Evolutionary conservation across 495 filamentous ascomycete species (phyloP).

Genomic region (Penicillium lividum): DNA sequence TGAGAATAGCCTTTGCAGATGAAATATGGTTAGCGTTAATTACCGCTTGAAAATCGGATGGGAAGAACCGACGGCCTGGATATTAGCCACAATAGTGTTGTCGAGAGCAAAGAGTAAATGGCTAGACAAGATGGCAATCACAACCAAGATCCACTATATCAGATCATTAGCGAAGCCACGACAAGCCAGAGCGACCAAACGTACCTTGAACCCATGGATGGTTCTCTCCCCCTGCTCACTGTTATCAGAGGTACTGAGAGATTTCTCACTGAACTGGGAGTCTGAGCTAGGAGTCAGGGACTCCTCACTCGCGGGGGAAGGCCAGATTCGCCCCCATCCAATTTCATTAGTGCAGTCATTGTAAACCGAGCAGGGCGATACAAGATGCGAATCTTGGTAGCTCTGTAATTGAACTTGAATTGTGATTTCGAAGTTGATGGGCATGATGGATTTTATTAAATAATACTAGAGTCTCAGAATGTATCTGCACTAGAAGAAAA

Average conservation of each 20-base stretch:
- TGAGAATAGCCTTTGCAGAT: neutral
- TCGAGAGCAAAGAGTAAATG: slow-evolving; percentile 57
- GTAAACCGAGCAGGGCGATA: neutral
- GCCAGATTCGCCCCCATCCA: neutral
- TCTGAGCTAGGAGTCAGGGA: neutral
- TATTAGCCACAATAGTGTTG: slow-evolving; percentile 59
- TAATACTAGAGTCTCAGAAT: neutral
- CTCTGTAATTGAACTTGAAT: neutral
- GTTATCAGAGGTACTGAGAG: neutral
- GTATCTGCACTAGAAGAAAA: neutral
- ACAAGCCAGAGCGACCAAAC: neutral
- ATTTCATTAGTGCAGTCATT: neutral
- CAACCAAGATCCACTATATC: neutral
- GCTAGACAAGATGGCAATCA: slow-evolving; percentile 8
- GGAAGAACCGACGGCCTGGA: slow-evolving; percentile 52
- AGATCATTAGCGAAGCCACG: neutral
- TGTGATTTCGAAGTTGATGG: neutral
- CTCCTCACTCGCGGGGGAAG: neutral
- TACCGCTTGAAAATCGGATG: slow-evolving; percentile 34
- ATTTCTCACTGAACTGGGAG: neutral
- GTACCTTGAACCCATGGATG: neutral
- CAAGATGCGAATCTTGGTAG: neutral
- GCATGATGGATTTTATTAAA: neutral
- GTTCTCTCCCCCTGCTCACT: neutral
- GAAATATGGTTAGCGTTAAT: slow-evolving; percentile 44